These are phyloP conservation scores for Dictyostelium capitatum DNA, from an alignment of 78 protist species.

Conservation along the genomic window DNA sequence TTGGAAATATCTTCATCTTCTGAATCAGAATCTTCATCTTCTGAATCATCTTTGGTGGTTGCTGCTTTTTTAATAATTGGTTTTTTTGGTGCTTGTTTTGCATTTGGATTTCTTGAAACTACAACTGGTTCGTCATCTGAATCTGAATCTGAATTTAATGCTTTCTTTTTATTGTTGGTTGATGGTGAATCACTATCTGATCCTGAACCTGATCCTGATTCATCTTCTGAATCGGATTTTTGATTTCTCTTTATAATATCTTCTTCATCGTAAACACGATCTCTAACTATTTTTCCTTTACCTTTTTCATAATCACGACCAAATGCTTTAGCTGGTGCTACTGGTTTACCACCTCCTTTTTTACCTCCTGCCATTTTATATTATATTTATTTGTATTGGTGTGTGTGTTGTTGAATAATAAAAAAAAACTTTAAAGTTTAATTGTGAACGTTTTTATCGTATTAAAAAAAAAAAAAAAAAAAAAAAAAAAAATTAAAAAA, in stretches of 20 bases:
- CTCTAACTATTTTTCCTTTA: constrained; percentile 6
- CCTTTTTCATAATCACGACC: constrained; percentile 16
- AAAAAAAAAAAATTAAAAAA: background rate
- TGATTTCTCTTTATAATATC: constrained; percentile 48
- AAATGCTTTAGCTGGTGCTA: background rate
- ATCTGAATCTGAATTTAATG: background rate
- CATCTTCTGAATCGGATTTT: background rate
- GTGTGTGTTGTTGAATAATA: background rate
- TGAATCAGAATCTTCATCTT: constrained; percentile 6
- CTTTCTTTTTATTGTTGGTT: background rate
- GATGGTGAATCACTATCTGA: background rate
- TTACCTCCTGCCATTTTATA: constrained; percentile 29
- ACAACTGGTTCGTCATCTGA: background rate
- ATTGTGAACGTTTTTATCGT: background rate
- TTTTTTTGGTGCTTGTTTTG: background rate
- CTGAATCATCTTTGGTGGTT: constrained; percentile 3
- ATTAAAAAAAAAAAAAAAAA: background rate
- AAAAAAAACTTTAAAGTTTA: background rate
- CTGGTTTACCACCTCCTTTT: constrained; percentile 4
- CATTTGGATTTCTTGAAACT: background rate
- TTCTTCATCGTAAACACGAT: constrained; percentile 27
- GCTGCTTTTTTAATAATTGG: background rate
- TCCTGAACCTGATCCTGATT: constrained; percentile 13
- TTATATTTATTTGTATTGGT: too few species aligned
- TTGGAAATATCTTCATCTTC: constrained; percentile 17